A percentile compares a stretch with the other conserved stretches of the same genome.
These are phyloP conservation scores for Boletales sp. DNA, from an alignment of 768 basidiomycete species.

Conservation along the genomic window DNA sequence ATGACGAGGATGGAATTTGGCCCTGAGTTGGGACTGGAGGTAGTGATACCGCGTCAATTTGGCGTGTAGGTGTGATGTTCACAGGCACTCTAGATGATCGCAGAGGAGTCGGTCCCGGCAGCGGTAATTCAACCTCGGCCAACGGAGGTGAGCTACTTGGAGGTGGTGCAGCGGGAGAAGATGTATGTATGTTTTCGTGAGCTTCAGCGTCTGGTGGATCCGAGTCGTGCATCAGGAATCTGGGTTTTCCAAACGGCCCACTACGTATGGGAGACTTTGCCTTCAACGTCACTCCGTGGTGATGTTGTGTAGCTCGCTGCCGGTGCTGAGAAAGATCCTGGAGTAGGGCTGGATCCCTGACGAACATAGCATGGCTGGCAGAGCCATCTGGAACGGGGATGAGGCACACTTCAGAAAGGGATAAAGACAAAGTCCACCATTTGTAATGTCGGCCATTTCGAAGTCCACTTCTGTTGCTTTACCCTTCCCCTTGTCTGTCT, in stretches of 20 bases:
- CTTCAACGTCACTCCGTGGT: background rate
- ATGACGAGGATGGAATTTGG: conserved; percentile 57
- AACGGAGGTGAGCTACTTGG: conserved; percentile 27
- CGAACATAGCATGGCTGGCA: conserved; percentile 12
- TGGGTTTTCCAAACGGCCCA: conserved; percentile 34
- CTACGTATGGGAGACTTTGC: background rate
- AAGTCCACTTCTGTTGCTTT: conserved; percentile 30
- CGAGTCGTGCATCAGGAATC: conserved; percentile 24
- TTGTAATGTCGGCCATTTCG: conserved; percentile 36
- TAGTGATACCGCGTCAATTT: conserved; percentile 8
- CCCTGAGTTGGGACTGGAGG: conserved; percentile 4
- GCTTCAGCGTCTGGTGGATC: conserved; percentile 14
- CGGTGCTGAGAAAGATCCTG: conserved; percentile 11
- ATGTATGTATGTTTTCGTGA: background rate
- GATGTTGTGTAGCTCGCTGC: background rate
- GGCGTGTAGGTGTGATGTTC: conserved; percentile 8
- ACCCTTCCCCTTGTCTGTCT: conserved; percentile 29
- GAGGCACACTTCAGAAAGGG: background rate
- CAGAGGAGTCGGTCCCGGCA: conserved; percentile 1
- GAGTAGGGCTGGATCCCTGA: conserved; percentile 19
- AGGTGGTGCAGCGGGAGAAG: conserved; percentile 22
- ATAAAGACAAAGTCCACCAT: conserved; percentile 22
- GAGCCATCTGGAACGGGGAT: conserved; percentile 6
- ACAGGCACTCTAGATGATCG: background rate
- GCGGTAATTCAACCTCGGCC: conserved; percentile 2